phyloP scores from a whole-genome alignment of 768 basidiomycete genomes.

The Rhodocollybia butyracea region DNA sequence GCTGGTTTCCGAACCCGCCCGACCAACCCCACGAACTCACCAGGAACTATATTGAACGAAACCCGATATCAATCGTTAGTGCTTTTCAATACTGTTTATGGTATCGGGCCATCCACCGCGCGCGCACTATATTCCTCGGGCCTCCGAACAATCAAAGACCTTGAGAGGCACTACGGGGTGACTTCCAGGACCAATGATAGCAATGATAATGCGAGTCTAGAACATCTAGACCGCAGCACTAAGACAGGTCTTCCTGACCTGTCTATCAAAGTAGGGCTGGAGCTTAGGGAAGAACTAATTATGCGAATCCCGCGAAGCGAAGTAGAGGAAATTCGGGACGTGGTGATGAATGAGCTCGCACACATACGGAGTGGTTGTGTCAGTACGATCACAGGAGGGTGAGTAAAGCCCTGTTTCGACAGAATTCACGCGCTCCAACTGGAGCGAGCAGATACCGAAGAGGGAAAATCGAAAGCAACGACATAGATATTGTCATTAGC shows the following conservation, averaged over 20 bases:
- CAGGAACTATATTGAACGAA: slow-evolving; percentile 46
- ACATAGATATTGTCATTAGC: slow-evolving; percentile 88
- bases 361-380: slow-evolving; percentile 62
- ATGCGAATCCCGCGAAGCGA: slow-evolving; percentile 63
- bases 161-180: slow-evolving; percentile 64
- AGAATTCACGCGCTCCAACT: not conserved
- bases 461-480: slow-evolving; percentile 78
- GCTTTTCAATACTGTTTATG: slow-evolving; percentile 61
- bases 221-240: slow-evolving; percentile 9
- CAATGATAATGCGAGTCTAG: not conserved
- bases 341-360: slow-evolving; percentile 67
- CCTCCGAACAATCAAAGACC: slow-evolving; percentile 63
- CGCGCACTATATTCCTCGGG: slow-evolving; percentile 61
- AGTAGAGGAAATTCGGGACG: slow-evolving; percentile 70
- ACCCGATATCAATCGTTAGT: slow-evolving; percentile 55
- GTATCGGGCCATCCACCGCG: slow-evolving; percentile 72
- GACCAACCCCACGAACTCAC: not conserved
- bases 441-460: slow-evolving; percentile 75
- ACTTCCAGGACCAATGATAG: slow-evolving; percentile 17
- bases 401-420: slow-evolving; percentile 18
- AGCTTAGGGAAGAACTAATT: slow-evolving; percentile 55
- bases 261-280: slow-evolving; percentile 56
- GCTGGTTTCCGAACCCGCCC: not conserved
- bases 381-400: slow-evolving; percentile 84
- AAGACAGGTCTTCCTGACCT: slow-evolving; percentile 23